Percentiles rank a stretch among this genome's conserved stretches.
Conservation (phyloP, 1,284 basidiomycete genomes). For the Pyrrhoderma lamaoense region DNA sequence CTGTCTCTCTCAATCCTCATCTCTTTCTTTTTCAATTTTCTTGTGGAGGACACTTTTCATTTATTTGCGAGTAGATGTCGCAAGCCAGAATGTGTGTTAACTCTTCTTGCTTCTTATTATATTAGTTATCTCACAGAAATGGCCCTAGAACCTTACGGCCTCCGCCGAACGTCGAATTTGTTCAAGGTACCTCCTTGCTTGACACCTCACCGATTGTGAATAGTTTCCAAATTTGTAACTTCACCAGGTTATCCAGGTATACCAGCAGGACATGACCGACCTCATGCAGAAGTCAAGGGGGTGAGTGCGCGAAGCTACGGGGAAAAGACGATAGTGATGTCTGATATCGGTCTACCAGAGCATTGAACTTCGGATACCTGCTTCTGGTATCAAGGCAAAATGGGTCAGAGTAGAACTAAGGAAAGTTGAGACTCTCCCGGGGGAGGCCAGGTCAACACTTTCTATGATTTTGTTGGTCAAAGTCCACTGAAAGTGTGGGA, state of each 20-base stretch:
- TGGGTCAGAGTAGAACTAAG: slow-evolving; percentile 84
- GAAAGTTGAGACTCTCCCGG: slow-evolving; percentile 77
- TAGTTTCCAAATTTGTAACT: not conserved
- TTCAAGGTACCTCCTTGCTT: slow-evolving; percentile 59
- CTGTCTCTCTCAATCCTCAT: not conserved
- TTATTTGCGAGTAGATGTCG: slow-evolving; percentile 32
- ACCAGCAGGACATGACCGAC: slow-evolving; percentile 59
- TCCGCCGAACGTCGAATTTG: slow-evolving; percentile 77
- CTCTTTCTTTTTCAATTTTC: slow-evolving; percentile 5
- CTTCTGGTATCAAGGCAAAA: slow-evolving; percentile 77
- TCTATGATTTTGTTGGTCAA: slow-evolving; percentile 64
- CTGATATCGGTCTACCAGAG: slow-evolving; percentile 38
- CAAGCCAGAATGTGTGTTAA: slow-evolving; percentile 45
- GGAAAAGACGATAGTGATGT: not conserved
- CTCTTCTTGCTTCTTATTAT: not conserved
- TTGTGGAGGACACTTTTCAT: not conserved
- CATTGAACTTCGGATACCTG: slow-evolving; percentile 72
- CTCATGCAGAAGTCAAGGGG: slow-evolving; percentile 73
- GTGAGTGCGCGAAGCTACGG: slow-evolving; percentile 37
- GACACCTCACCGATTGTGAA: slow-evolving; percentile 9
- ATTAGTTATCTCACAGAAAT: not conserved
- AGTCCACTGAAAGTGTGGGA: slow-evolving; percentile 68
- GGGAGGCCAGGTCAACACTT: slow-evolving; percentile 59
- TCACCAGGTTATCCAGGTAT: slow-evolving; percentile 72
- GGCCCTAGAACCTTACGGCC: slow-evolving; percentile 58